Evolutionary conservation across 345 rosid genomes (phyloP), one percentile per base, ranked within the genome.

Genomic region (Murraya paniculata): DNA sequence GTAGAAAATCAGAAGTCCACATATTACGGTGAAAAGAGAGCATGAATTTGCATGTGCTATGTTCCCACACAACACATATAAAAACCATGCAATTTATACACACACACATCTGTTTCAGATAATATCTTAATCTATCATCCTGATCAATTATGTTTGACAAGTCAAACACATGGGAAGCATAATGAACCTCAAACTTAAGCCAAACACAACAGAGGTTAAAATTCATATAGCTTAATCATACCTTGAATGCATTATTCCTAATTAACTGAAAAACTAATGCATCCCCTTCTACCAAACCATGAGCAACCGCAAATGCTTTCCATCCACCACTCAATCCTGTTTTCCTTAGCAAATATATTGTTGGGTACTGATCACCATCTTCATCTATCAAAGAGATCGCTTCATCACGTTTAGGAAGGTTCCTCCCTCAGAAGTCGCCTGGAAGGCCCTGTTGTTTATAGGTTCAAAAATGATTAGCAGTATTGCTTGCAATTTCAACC

Each of bases 321-420:
- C 97, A 91, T 39, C 95, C 97, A 79, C 92, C 95, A 21, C 91
- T 90, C 10, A 93, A 85, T 65, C 93, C 93, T 2, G 82, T 78
- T 76, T 86, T 86, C 64, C 81, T 77, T 13, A 90, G 81, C 77
- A 90, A 73, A 78, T 90, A 91, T 35, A 84, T 78, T 2, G 89
- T 85, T 10, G 81, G 90, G 82, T 81, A 85, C 80, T 84, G 88
- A 19, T 82, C 56, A 0, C 84, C 91, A 7, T 83, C 80, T 76
- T 89, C 91, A 62, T 87, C 88, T 25, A 89, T 82, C 80, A 85
- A 68, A 53, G 88, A 85, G 19, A 91, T 64, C 7, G 79, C 83
- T 25, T 78, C 82, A 4, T 89, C 94, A 14, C 75, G 59, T 71
- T 78, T 87, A 4, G 91, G 85, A 76, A 93, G 88, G 75, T 81